Evolutionary conservation across 2,329 filamentous ascomycete genomes (phyloP).

Genomic region (Aspergillus sojae): DNA sequence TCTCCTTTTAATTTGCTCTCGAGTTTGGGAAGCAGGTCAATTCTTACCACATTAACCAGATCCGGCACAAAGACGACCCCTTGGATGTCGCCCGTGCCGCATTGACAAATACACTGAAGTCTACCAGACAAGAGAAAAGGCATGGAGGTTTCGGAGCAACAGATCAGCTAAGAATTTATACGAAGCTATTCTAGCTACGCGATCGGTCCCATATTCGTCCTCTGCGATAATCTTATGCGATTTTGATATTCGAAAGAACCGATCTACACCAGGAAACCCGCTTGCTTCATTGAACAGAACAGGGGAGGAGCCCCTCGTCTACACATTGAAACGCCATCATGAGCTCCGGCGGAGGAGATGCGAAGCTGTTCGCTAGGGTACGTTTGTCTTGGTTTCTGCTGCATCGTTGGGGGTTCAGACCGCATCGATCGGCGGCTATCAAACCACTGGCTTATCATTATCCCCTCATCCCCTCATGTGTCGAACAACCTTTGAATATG

Average conservation of each 20-base stretch:
- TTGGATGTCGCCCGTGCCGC: neutral
- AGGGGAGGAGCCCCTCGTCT: neutral
- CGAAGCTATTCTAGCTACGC: conserved; percentile 15
- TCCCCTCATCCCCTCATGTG: conserved; percentile 15
- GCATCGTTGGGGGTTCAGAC: conserved; percentile 11
- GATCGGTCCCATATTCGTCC: conserved; percentile 7
- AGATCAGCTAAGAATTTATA: conserved; percentile 23
- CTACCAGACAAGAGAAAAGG: conserved; percentile 12
- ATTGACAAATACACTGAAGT: neutral
- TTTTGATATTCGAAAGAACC: neutral
- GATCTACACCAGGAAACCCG: conserved; percentile 5
- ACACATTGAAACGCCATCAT: conserved; percentile 44
- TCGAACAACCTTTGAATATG: neutral
- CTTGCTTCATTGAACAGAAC: conserved; percentile 6
- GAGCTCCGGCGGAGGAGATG: conserved; percentile 81
- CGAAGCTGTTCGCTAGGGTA: conserved; percentile 99
- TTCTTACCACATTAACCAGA: neutral
- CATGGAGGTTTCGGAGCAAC: conserved; percentile 26
- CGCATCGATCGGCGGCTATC: neutral
- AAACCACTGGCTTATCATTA: conserved; percentile 6
- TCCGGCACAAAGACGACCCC: neutral
- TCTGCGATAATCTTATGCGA: conserved; percentile 7
- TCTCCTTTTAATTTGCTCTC: conserved; percentile 1
- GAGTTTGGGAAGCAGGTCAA: neutral
- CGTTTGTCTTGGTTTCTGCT: conserved; percentile 42